Base-by-base conservation (phyloP, 1,139 yeast species). In the Candida mesenterica region DNA sequence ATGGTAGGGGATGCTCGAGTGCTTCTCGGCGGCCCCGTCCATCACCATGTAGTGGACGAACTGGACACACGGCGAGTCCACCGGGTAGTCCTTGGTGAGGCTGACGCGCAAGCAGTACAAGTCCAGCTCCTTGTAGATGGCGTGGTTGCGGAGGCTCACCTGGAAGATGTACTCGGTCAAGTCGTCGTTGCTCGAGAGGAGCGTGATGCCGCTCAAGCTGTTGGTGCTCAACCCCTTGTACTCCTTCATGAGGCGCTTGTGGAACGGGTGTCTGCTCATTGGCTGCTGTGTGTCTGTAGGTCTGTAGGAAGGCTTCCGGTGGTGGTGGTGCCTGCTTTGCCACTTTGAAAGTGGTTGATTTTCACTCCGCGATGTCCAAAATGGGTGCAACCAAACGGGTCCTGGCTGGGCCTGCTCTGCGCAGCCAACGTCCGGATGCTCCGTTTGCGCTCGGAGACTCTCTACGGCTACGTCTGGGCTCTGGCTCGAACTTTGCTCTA, bases 1-100 rank as follows among this genome's bases (percentile, higher is more conserved):
- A 50, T 83, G 89, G 2, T 79, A 45, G 0, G 90, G 90, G 5
- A 81, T 67, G 20, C 25, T 34, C 0, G 44, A 29, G 44, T 4
- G 40, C 27, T 23, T 24, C 20, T 16, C 15, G 9, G 13, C 12
- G 10, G 19, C 38, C 2, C 27, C 32, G 2, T 31, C 39, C 3
- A 54, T 57, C 3, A 40, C 52, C 15, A 31, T 39, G 25, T 46
- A 36, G 19, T 58, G 44, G 15, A 69, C 45, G 49, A 83, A 83
- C 39, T 71, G 66, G 2, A 79, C 85, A 42, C 71, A 72, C 0
- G 90, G 92, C 2, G 82, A 72, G 17, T 67, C 74, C 24, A 81
- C 79, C 0, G 92, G 92, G 44, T 83, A 83, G 1, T 67, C 68
- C 1, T 58, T 49, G 1, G 72, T 61, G 15, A 79, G 63, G 30